Evolutionary conservation across 2,329 filamentous ascomycete species (phyloP), one percentile per base, ranked within the genome.

Genomic region (Aurifilum marmelostoma): DNA sequence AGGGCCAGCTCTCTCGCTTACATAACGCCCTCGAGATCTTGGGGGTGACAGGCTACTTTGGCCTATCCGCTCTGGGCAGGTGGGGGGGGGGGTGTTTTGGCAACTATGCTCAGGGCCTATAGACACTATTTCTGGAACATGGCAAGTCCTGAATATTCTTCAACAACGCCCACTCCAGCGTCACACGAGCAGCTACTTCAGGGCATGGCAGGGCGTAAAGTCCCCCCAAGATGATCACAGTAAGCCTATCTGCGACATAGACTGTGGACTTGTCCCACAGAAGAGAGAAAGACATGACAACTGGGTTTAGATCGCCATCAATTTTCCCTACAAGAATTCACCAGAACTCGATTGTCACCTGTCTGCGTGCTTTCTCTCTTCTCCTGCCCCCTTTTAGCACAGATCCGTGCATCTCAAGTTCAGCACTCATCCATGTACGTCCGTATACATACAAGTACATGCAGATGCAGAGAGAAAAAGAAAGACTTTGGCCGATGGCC

Each of bases 1-100:
- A 47, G 41, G 8, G 24, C 39, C 61, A 63, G 39, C 61, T 63
- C 18, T 21, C 41, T 29, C 7, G 61, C 39, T 63, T 63, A 63
- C 41, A 47, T 63, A 63, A 63, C 9, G 16, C 24, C 24, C 14
- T 50, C 14, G 37, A n/a, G n/a, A 16, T 21, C 43, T n/a, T 9
- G 5, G 43, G 43, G 52, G 52, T 56, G 50, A 27, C 50, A 14
- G 9, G 50, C 50, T 9, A 29, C n/a, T n/a, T 54, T 16, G 24
- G 24, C 50, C 16, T 2, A 24, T 27, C 50, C 24, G 24, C 50
- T 54, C 50, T 54, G 16, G 24, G 52, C 52, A 56, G 52, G 24
- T 56, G 52, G 52, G 52, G 50, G n/a, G 12, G 2, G 1, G 27
- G n/a, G n/a, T n/a, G n/a, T n/a, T n/a, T n/a, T 56, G 7, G 52